Conservation (phyloP, 1,284 basidiomycete genomes). For the Cryptococcus wingfieldii region DNA sequence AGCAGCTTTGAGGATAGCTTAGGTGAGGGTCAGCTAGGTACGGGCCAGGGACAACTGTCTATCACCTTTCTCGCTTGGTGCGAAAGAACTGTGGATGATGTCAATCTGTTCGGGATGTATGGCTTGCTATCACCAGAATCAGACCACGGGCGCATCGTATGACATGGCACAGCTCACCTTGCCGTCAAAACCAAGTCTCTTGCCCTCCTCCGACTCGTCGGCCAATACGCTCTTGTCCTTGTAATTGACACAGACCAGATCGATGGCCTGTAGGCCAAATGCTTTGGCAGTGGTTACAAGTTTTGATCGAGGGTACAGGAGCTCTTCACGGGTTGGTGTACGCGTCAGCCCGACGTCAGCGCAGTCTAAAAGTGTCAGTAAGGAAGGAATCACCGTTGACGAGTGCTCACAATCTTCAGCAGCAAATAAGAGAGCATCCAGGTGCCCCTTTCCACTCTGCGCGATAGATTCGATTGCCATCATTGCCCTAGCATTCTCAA, state of each 20-base stretch:
- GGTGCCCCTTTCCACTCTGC: conserved; percentile 32
- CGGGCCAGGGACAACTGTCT: background rate
- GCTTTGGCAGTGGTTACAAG: conserved; percentile 82
- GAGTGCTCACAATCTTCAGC: conserved; percentile 73
- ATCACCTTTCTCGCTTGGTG: conserved; percentile 66
- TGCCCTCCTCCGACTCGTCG: conserved; percentile 74
- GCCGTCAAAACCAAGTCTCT: conserved; percentile 74
- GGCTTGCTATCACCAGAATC: conserved; percentile 63
- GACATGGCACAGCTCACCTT: conserved; percentile 56
- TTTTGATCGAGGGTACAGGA: conserved; percentile 80
- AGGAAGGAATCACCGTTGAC: background rate
- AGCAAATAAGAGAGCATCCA: conserved; percentile 62
- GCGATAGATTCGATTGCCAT: conserved; percentile 36
- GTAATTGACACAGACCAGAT: conserved; percentile 90
- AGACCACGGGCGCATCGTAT: background rate
- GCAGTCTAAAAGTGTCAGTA: conserved; percentile 50
- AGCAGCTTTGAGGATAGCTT: conserved; percentile 74
- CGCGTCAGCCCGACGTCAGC: conserved; percentile 81
- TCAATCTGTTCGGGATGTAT: conserved; percentile 86
- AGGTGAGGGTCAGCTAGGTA: background rate
- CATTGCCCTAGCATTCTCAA: conserved; percentile 68
- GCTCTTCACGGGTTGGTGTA: conserved; percentile 66
- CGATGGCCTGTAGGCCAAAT: conserved; percentile 76
- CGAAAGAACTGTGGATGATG: conserved; percentile 71
- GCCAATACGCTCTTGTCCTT: conserved; percentile 66